Base-by-base conservation (phyloP, 257 asterid genomes). In the Hygrophila difformis region DNA sequence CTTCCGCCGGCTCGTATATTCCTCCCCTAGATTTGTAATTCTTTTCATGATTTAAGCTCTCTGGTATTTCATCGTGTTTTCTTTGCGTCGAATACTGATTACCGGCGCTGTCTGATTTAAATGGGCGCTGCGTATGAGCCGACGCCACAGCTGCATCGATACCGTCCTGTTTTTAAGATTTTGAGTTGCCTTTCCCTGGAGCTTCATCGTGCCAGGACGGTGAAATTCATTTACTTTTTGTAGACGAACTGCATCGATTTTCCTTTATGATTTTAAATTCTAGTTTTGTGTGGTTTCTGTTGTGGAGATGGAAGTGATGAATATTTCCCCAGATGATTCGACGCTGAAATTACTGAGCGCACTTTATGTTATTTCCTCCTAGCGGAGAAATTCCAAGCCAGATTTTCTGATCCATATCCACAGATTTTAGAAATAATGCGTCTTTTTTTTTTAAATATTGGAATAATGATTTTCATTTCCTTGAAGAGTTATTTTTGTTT, bases 261-360 rank as follows among this genome's bases (percentile, higher is more conserved):
- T n/a, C n/a, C 14, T 35, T 3, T 42, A n/a, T n/a, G n/a, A n/a
- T n/a, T n/a, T n/a, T n/a, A n/a, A n/a, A n/a, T n/a, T n/a, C n/a
- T n/a, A n/a, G n/a, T n/a, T n/a, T n/a, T n/a, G n/a, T n/a, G n/a
- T n/a, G n/a, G n/a, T n/a, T 10, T 0, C 0, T 20, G 0, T 23
- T 16, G 1, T 46, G 46, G 70, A 60, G 89, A 73, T 76, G 93
- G 92, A 74, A 18, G 59, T 74, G 93, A 84, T 81, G 59, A 63
- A 0, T 28, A 40, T 84, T 84, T 84, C 95, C 93, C 93, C 93
- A 81, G 81, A 73, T 81, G 95, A 84, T 51, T 69, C 95, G 95
- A 77, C 58, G 75, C 65, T 84, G 95, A 84, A 72, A 70, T 70
- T 59, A 81, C 84, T 78, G 93, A 69, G 81, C 74, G 93, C 95